Evolutionary conservation across 2,329 filamentous ascomycete species (phyloP), one percentile per base, ranked within the genome.

Genomic region (Ophiostoma australiae): DNA sequence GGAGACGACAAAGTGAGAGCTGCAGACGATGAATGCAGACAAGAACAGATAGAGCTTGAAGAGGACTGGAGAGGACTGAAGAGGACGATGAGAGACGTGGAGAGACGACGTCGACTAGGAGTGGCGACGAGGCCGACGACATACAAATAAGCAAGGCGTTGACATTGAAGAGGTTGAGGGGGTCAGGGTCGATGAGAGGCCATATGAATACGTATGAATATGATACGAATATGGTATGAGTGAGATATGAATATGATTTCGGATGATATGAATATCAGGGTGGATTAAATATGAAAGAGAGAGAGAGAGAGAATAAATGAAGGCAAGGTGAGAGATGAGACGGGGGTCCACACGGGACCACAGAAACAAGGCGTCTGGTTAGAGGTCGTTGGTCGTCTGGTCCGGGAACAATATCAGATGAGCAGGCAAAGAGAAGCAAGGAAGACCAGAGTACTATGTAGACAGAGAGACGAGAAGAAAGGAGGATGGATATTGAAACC

Each of bases 261-360:
- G 27, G 27, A 31, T 31, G 4, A 35, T n/a, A 67, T 20, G 39
- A 41, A 41, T 8, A 41, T 23, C 35, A 23, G 35, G n/a, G 15
- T 2, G 6, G 11, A 41, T 27, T 20, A 67, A 8, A 37, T 33
- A 65, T 33, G 15, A 66, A 23, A n/a, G 4, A 27, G 17, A 17
- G 4, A 31, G n/a, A 41, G n/a, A 44, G 39, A 67, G 23, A 65
- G 17, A 61, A 37, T 20, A 37, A 33, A 37, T 65, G 33, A 63
- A 63, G 17, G 44, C 20, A 6, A 31, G 58, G 23, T 27, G 52
- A 58, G 8, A 35, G 61, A 65, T 65, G 61, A 65, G 61, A 65
- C 17, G 58, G 17, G 20, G 66, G 66, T 33, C 66, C 66, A 67
- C 66, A 67, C 66, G 66, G 66, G 41, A 67, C 66, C 66, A 67